Evolutionary conservation across 257 asterid species (phyloP).

Genomic region (Phtheirospermum japonicum): DNA sequence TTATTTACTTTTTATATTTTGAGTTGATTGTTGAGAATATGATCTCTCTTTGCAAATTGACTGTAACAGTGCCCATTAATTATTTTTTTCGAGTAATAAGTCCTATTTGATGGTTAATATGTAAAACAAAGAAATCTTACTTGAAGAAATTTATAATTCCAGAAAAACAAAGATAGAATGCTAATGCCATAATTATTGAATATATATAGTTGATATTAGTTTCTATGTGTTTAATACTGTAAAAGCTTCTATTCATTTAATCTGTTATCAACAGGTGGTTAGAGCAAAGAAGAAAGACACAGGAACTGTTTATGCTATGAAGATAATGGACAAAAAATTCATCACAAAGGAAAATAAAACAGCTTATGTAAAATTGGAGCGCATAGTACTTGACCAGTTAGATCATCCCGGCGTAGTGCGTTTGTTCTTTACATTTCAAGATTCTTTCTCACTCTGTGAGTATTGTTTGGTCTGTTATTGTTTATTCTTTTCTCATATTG

Average conservation of each 20-base stretch:
- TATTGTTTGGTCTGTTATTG: constrained; percentile 26
- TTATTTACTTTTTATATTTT: neutral
- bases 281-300: constrained; percentile 97
- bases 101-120: too few species aligned
- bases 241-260: constrained; percentile 13
- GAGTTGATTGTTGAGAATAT: too few species aligned
- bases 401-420: constrained; percentile 97
- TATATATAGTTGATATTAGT: neutral
- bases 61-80: too few species aligned
- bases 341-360: constrained; percentile 97
- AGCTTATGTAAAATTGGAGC: constrained; percentile 95
- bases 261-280: constrained; percentile 63
- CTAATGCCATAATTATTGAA: neutral
- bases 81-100: too few species aligned
- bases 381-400: constrained; percentile 92
- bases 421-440: constrained; percentile 91
- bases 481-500: constrained; percentile 11
- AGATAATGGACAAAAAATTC: constrained; percentile 97
- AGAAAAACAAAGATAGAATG: too few species aligned
- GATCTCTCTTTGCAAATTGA: too few species aligned
- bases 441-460: constrained; percentile 90
- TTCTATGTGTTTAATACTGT: constrained; percentile 16
- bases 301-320: constrained; percentile 79
- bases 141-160: too few species aligned
- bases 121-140: too few species aligned